Conservation (phyloP, 371 early-diverging fungal species). For the Homolaphlyctis polyrhiza region DNA sequence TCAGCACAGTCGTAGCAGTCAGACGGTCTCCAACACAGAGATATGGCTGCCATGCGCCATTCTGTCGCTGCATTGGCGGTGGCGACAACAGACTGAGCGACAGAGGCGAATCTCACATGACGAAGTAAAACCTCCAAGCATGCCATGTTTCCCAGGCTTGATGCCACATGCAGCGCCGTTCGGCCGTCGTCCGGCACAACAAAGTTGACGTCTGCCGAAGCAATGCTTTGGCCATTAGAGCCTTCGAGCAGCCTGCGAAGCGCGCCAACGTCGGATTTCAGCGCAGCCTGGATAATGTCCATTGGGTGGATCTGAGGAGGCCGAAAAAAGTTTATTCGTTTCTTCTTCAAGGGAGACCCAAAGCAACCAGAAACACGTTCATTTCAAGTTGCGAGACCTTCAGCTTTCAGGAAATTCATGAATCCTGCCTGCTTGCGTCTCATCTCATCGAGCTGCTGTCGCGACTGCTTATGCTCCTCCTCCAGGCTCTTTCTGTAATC, state of each 20-base stretch:
- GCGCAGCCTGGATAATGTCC: background rate
- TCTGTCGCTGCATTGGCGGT: too few relatives aligned
- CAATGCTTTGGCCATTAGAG: background rate
- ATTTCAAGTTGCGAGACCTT: background rate
- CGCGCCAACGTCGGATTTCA: background rate
- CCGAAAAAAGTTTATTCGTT: background rate
- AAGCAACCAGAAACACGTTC: too few relatives aligned
- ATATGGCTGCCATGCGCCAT: too few relatives aligned
- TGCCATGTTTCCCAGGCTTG: constrained; percentile 8
- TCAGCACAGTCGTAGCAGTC: too few relatives aligned
- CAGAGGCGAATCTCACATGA: constrained; percentile 12
- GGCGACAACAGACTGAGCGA: too few relatives aligned
- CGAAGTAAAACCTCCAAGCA: constrained; percentile 6
- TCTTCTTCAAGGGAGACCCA: too few relatives aligned
- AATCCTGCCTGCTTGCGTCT: background rate
- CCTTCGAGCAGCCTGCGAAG: background rate
- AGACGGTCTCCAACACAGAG: too few relatives aligned
- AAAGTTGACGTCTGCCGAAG: background rate
- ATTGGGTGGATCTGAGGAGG: background rate
- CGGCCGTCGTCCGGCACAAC: constrained; percentile 11
- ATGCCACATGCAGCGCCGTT: constrained; percentile 20
- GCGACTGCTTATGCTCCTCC: background rate
- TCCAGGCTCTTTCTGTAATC: background rate
- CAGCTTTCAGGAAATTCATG: background rate
- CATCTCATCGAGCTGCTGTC: background rate